Evolutionary conservation across 106 monocot species (phyloP).

Genomic region (Cymbidium sinense): DNA sequence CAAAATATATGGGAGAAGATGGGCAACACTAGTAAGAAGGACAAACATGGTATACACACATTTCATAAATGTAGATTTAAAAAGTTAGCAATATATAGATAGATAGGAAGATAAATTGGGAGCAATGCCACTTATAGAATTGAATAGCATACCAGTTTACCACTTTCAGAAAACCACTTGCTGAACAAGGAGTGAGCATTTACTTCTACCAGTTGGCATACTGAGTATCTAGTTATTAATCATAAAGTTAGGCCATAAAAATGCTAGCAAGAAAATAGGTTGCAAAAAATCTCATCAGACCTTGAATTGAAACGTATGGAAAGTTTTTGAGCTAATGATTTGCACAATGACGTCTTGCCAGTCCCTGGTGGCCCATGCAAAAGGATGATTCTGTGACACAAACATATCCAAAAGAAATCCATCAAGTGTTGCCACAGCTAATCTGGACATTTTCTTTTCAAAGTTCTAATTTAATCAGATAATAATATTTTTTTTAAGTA

Average conservation of each 20-base stretch:
- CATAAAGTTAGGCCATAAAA: conserved; percentile 5
- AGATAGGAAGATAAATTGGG: background rate
- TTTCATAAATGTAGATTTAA: background rate
- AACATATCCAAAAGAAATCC: background rate
- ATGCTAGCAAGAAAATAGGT: background rate
- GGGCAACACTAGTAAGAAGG: background rate
- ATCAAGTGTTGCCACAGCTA: background rate
- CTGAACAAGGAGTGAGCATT: conserved; percentile 99
- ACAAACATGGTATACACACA: background rate
- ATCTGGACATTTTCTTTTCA: background rate
- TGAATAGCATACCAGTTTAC: conserved; percentile 73
- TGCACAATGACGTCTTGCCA: conserved; percentile 96
- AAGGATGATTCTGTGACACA: conserved; percentile 72
- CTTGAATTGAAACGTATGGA: conserved; percentile 89
- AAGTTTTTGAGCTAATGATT: conserved; percentile 99
- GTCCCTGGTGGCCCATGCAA: conserved; percentile 99
- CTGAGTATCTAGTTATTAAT: conserved; percentile 55
- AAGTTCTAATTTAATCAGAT: background rate
- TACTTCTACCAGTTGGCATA: conserved; percentile 90
- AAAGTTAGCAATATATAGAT: background rate
- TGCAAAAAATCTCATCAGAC: conserved; percentile 17
- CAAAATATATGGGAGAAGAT: background rate
- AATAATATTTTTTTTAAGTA: background rate
- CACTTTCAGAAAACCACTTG: conserved; percentile 99
- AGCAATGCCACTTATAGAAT: background rate